Base-by-base conservation (phyloP, 306 rosid species). In the Cucurbita moschata region DNA sequence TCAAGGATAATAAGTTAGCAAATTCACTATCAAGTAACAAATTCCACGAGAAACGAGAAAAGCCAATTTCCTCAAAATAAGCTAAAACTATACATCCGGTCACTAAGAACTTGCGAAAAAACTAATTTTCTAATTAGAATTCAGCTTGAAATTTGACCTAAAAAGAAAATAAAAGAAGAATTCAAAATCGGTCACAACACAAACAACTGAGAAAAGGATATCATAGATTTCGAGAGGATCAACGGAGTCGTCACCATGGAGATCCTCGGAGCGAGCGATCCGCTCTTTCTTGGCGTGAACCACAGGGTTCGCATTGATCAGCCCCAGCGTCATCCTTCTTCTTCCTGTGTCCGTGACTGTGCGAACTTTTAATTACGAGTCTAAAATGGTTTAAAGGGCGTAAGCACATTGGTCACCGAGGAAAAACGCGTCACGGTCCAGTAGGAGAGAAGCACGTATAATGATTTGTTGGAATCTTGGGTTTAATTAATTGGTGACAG, bases 201-300 rank as follows among this genome's bases (percentile, higher is more conserved):
- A 4, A 37, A 4, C 0, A 55, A 12, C 2, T 18, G 35, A 47
- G 21, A 40, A 19, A 79, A 89, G 99, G 99, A 94, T 94, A 91
- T 91, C 99, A 85, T 91, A 91, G 78, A 94, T 82, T 38, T 94
- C 99, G 65, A 94, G 95, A 15, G 99, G 97, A 85, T 94, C 96
- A 73, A 94, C 88, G 43, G 91, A 90, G 30, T 87, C 87, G 58
- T 90, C 88, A 14, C 75, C 73, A 67, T 79, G 96, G 40, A 73
- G 84, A 73, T 85, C 91, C 50, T 89, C 88, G 13, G 96, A 77
- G 58, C 99, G 96, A 78, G 86, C 84, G 46, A 89, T 68, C 74
- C 97, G 80, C 78, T 89, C 96, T 68, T 91, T 94, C 88, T 94
- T 94, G 52, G 95, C 97, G 80, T 89, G 97, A 79, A 94, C 98